phyloP scores from a whole-genome alignment of 2,329 filamentous ascomycete species.

The Myriangium duriaei region DNA sequence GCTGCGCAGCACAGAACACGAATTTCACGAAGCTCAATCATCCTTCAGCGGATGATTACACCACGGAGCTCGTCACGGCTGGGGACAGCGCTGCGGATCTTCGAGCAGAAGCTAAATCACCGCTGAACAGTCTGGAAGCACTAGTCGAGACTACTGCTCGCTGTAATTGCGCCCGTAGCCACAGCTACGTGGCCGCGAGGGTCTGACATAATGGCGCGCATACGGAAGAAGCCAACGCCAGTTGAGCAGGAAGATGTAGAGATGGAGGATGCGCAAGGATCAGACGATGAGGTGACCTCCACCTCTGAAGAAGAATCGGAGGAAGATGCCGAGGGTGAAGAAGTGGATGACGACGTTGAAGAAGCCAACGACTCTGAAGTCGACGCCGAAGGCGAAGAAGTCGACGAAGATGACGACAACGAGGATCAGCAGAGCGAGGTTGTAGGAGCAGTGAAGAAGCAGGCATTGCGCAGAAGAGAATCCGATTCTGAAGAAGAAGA shows the following conservation, averaged over 20 bases:
- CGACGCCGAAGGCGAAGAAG: slow-evolving; percentile 49
- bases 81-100: not conserved
- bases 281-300: slow-evolving; percentile 16
- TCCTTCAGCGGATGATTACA: not conserved
- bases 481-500: slow-evolving; percentile 18
- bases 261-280: slow-evolving; percentile 21
- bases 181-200: slow-evolving; percentile 22
- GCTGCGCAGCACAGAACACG: not conserved
- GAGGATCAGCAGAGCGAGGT: slow-evolving; percentile 35
- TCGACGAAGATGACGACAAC: slow-evolving; percentile 36
- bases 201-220: slow-evolving; percentile 6
- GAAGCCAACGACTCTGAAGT: slow-evolving; percentile 31
- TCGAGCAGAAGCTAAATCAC: not conserved
- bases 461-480: slow-evolving; percentile 15
- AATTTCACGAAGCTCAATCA: no score
- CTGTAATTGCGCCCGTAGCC: slow-evolving; percentile 19
- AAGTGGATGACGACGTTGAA: slow-evolving; percentile 33
- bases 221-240: slow-evolving; percentile 13
- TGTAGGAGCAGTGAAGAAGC: slow-evolving; percentile 26
- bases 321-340: slow-evolving; percentile 39
- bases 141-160: not conserved
- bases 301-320: slow-evolving; percentile 24
- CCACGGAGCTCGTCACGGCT: not conserved
- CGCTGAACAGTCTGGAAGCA: not conserved
- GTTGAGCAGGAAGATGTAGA: slow-evolving; percentile 20